These are phyloP conservation scores for Evansstolkia leycettana DNA, from an alignment of 495 filamentous ascomycete genomes.

Conservation along the genomic window DNA sequence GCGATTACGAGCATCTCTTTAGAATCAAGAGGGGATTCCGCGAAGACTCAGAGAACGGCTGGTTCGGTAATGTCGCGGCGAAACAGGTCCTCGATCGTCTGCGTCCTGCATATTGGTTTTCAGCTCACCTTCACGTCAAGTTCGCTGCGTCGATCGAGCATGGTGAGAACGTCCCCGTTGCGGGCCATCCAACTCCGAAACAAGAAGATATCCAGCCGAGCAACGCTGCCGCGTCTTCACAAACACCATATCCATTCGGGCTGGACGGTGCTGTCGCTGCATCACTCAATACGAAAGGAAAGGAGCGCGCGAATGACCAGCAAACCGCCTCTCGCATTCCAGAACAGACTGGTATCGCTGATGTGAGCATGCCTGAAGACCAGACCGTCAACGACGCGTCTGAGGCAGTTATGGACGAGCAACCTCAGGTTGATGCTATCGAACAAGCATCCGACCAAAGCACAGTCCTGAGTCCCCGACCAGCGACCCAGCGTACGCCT, in stretches of 20 bases:
- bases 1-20: constrained; percentile 52
- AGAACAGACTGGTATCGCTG: neutral
- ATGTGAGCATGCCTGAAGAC: too few relatives aligned
- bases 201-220: constrained; percentile 1
- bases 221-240: neutral
- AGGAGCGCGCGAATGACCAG: neutral
- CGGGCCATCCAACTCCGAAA: neutral
- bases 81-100: constrained; percentile 67
- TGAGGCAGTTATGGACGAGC: too few relatives aligned
- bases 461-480: neutral
- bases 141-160: constrained; percentile 64
- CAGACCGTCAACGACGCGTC: too few relatives aligned
- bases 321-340: neutral
- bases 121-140: constrained; percentile 83
- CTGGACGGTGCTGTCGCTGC: constrained; percentile 10
- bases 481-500: neutral
- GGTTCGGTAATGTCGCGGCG: constrained; percentile 66
- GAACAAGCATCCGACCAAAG: neutral
- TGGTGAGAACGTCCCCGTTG: constrained; percentile 17
- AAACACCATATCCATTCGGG: constrained; percentile 5
- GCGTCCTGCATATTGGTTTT: constrained; percentile 81
- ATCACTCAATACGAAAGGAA: constrained; percentile 1
- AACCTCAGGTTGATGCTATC: too few relatives aligned
- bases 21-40: constrained; percentile 58
- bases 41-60: constrained; percentile 58